These are phyloP conservation scores for Tillandsia leiboldiana DNA, from an alignment of 176 grass and related monocot species.

Conservation along the genomic window DNA sequence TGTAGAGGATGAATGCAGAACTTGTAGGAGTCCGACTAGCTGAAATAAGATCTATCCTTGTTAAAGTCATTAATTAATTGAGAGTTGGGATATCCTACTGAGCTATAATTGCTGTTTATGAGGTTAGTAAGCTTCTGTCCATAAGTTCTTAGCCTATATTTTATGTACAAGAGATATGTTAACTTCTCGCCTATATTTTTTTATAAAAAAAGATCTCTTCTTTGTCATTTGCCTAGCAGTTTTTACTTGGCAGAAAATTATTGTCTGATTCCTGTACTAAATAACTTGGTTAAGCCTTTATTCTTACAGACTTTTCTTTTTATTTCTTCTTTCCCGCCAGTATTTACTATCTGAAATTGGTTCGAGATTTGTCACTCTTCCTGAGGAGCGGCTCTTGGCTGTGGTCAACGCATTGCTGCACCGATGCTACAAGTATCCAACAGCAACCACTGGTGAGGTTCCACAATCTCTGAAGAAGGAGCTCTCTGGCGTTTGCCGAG, in stretches of 20 bases:
- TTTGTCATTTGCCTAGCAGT: not conserved
- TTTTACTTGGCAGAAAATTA: not conserved
- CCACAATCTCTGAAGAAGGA: conserved; percentile 93
- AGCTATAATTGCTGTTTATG: too few species aligned
- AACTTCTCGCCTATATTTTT: not conserved
- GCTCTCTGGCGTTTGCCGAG: conserved; percentile 91
- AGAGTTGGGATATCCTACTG: too few species aligned
- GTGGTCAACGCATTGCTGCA: conserved; percentile 96
- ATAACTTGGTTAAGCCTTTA: not conserved
- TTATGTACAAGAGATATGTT: too few species aligned
- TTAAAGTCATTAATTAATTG: too few species aligned
- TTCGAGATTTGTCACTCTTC: conserved; percentile 97
- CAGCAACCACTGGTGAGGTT: conserved; percentile 94
- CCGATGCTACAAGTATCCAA: conserved; percentile 98
- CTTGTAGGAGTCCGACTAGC: too few species aligned
- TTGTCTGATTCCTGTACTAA: not conserved
- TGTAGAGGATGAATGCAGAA: too few species aligned
- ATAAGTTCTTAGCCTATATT: too few species aligned
- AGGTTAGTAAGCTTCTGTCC: too few species aligned
- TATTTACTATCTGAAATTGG: conserved; percentile 97
- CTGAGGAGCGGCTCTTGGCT: conserved; percentile 92
- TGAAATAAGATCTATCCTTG: too few species aligned
- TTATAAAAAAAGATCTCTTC: not conserved
- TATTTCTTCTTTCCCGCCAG: conserved; percentile 30
- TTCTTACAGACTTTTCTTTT: conserved; percentile 15